These are phyloP conservation scores for Apiotrichum domesticum DNA, from an alignment of 1,284 basidiomycete species.

Conservation along the genomic window DNA sequence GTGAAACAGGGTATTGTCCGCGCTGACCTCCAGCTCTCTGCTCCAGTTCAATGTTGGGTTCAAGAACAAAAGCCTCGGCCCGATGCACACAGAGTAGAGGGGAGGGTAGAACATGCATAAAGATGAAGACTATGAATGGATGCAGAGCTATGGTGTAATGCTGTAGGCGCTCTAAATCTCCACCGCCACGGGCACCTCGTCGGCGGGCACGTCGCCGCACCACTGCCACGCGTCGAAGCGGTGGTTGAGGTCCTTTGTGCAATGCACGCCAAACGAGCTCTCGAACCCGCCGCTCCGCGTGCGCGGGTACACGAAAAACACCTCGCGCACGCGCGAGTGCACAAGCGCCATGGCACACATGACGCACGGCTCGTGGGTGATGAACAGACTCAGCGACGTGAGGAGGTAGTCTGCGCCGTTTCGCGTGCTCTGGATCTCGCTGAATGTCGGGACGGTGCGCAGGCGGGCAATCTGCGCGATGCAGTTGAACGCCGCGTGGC, in stretches of 20 bases:
- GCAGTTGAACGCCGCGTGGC: slow-evolving; percentile 73
- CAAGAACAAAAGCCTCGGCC: slow-evolving; percentile 60
- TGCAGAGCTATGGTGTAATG: background rate
- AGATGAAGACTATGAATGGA: background rate
- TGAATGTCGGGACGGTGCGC: slow-evolving; percentile 50
- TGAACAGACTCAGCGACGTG: slow-evolving; percentile 72
- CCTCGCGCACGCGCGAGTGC: slow-evolving; percentile 80
- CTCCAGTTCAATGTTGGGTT: slow-evolving; percentile 89
- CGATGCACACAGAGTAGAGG: background rate
- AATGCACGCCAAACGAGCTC: slow-evolving; percentile 59
- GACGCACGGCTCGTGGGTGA: slow-evolving; percentile 88
- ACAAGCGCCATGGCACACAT: slow-evolving; percentile 93
- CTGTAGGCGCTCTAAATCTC: slow-evolving; percentile 7
- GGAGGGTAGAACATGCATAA: background rate
- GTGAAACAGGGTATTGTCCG: slow-evolving; percentile 7
- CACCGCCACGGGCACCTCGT: slow-evolving; percentile 9
- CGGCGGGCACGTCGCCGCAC: slow-evolving; percentile 26
- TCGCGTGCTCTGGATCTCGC: slow-evolving; percentile 32
- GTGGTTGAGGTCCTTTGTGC: slow-evolving; percentile 73
- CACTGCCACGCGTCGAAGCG: slow-evolving; percentile 59
- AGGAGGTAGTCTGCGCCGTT: slow-evolving; percentile 79
- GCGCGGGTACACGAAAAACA: slow-evolving; percentile 67
- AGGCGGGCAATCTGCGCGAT: slow-evolving; percentile 55
- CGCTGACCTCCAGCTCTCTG: slow-evolving; percentile 52
- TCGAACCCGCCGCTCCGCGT: slow-evolving; percentile 50